These are phyloP conservation scores for Colletotrichum euphorbiae DNA, from an alignment of 2,329 filamentous ascomycete species.

Conservation along the genomic window DNA sequence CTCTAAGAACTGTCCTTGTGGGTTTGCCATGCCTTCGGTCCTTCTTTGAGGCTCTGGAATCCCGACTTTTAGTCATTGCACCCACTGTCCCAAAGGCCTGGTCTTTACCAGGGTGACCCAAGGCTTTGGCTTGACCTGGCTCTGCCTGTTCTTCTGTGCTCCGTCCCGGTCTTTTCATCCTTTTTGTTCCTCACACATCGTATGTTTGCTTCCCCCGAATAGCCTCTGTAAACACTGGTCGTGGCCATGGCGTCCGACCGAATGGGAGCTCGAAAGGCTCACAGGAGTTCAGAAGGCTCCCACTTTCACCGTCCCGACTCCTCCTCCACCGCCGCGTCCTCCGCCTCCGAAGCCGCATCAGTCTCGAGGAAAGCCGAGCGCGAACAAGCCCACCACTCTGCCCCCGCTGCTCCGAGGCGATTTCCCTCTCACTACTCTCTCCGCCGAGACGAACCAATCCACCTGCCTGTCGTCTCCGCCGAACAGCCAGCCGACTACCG, in stretches of 20 bases:
- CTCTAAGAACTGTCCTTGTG: slow-evolving; percentile 33
- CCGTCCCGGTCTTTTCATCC: background rate
- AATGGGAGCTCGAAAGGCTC: slow-evolving; percentile 40
- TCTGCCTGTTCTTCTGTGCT: background rate
- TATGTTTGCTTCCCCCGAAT: slow-evolving; percentile 26
- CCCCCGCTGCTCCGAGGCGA: slow-evolving; percentile 38
- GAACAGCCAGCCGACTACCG: slow-evolving; percentile 49
- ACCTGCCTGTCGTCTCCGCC: slow-evolving; percentile 42
- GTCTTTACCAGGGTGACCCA: slow-evolving; percentile 21
- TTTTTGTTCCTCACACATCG: slow-evolving; percentile 12
- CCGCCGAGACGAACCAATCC: slow-evolving; percentile 41
- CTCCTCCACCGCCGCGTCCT: slow-evolving; percentile 16
- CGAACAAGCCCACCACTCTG: slow-evolving; percentile 40
- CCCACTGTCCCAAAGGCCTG: slow-evolving; percentile 38
- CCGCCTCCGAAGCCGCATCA: slow-evolving; percentile 24
- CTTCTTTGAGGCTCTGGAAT: slow-evolving; percentile 37
- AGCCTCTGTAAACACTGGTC: slow-evolving; percentile 23
- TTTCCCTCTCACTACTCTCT: slow-evolving; percentile 38
- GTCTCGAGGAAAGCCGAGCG: slow-evolving; percentile 35
- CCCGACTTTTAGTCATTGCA: slow-evolving; percentile 40
- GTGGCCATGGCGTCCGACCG: slow-evolving; percentile 40
- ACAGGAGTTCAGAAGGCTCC: slow-evolving; percentile 42
- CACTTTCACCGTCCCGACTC: slow-evolving; percentile 22
- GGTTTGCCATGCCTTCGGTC: slow-evolving; percentile 38
- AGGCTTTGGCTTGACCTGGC: background rate